These are phyloP conservation scores for Acrocalymma vagum DNA, from an alignment of 2,329 filamentous ascomycete species.

Conservation along the genomic window DNA sequence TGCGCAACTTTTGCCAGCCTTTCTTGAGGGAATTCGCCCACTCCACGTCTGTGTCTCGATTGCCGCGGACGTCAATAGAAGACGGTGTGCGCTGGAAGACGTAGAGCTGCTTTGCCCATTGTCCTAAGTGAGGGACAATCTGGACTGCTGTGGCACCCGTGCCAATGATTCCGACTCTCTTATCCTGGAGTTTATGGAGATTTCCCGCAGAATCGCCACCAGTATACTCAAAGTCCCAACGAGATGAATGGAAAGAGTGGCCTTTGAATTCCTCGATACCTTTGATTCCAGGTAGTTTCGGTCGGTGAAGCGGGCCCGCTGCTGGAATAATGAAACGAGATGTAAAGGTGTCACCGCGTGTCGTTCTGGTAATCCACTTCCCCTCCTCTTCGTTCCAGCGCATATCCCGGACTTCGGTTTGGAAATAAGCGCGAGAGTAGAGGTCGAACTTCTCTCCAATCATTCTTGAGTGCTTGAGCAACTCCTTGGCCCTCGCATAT, in stretches of 20 bases:
- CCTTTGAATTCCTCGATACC: constrained; percentile 31
- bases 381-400: constrained; percentile 58
- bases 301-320: constrained; percentile 53
- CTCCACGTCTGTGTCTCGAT: constrained; percentile 21
- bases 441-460: constrained; percentile 58
- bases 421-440: constrained; percentile 55
- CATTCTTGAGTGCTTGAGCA: constrained; percentile 56
- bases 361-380: constrained; percentile 33
- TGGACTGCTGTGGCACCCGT: constrained; percentile 45
- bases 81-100: constrained; percentile 67
- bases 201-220: constrained; percentile 28
- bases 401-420: constrained; percentile 52
- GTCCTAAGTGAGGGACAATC: constrained; percentile 50
- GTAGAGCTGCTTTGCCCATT: constrained; percentile 60
- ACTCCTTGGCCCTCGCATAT: constrained; percentile 55
- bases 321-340: constrained; percentile 52
- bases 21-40: constrained; percentile 23
- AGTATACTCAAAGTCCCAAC: constrained; percentile 36
- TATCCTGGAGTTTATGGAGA: constrained; percentile 46
- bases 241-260: constrained; percentile 39
- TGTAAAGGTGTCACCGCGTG: constrained; percentile 34
- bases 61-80: constrained; percentile 48
- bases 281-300: constrained; percentile 41
- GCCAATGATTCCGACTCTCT: constrained; percentile 45
- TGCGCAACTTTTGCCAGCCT: constrained; percentile 62